phyloP scores from a whole-genome alignment of 306 rosid species.

The Oxytropis ochrocephala region DNA sequence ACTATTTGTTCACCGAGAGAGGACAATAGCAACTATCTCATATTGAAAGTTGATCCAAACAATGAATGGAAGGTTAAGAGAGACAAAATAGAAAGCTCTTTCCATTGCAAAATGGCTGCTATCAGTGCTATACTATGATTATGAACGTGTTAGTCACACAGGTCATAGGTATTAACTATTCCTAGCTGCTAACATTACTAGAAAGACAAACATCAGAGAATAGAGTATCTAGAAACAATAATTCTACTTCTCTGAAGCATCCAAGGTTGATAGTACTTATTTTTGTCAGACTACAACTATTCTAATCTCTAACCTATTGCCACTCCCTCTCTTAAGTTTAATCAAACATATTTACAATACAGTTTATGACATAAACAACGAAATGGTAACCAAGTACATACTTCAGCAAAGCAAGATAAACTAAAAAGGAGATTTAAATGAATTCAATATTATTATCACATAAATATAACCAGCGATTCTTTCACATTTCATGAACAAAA shows the following conservation, averaged over 20 bases:
- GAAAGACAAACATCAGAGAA: neutral
- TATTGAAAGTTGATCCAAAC: neutral
- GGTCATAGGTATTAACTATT: neutral
- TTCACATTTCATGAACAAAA: neutral
- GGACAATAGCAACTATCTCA: neutral
- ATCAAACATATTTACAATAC: conserved; percentile 1
- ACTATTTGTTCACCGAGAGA: neutral
- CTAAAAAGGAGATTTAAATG: neutral
- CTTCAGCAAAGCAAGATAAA: conserved; percentile 7
- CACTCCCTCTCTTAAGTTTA: neutral
- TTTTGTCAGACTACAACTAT: neutral
- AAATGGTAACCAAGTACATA: neutral
- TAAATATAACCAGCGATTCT: neutral
- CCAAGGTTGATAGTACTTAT: neutral
- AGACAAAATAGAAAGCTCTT: neutral
- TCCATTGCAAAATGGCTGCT: neutral
- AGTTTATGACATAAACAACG: neutral
- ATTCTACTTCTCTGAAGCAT: neutral
- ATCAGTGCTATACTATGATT: neutral
- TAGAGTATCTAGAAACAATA: neutral
- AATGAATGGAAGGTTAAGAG: neutral
- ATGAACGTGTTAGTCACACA: neutral
- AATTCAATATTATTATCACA: neutral
- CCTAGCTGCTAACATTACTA: neutral
- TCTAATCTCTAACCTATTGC: neutral